phyloP scores from a whole-genome alignment of 2,329 filamentous ascomycete species.

The Colletotrichum kahawae region DNA sequence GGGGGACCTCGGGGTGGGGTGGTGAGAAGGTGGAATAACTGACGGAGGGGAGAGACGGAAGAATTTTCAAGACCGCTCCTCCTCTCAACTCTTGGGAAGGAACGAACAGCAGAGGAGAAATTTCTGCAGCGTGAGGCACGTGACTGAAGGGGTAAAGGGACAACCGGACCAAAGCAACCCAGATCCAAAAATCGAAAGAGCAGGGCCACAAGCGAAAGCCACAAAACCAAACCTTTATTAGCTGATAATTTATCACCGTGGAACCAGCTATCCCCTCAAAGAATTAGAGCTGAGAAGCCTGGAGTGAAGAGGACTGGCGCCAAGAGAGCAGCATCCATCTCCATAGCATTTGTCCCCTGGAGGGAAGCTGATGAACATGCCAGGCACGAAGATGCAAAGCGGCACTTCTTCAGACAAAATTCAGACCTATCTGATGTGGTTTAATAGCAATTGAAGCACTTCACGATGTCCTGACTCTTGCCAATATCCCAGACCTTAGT shows the following conservation, averaged over 20 bases:
- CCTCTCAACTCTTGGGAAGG: background rate
- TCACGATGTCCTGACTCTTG: background rate
- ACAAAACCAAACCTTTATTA: too few species aligned
- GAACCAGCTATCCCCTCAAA: background rate
- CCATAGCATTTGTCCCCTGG: background rate
- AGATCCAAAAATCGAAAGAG: background rate
- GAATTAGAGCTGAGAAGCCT: background rate
- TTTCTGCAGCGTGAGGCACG: background rate
- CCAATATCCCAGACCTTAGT: too few species aligned
- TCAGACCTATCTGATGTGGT: fast-evolving
- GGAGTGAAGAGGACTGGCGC: background rate
- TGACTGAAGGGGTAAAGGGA: background rate
- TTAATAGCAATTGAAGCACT: fast-evolving
- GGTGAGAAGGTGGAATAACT: background rate
- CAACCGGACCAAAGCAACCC: background rate
- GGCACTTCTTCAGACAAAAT: fast-evolving
- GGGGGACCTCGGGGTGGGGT: background rate
- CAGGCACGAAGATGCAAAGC: background rate
- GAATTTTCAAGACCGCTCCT: background rate
- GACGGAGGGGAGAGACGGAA: background rate
- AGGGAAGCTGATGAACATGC: background rate
- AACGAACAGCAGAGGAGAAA: background rate
- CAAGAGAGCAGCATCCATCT: background rate
- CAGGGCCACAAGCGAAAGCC: background rate
- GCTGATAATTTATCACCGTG: background rate